These are phyloP conservation scores for Sisymbrium irio DNA, from an alignment of 345 rosid genomes.

Conservation along the genomic window DNA sequence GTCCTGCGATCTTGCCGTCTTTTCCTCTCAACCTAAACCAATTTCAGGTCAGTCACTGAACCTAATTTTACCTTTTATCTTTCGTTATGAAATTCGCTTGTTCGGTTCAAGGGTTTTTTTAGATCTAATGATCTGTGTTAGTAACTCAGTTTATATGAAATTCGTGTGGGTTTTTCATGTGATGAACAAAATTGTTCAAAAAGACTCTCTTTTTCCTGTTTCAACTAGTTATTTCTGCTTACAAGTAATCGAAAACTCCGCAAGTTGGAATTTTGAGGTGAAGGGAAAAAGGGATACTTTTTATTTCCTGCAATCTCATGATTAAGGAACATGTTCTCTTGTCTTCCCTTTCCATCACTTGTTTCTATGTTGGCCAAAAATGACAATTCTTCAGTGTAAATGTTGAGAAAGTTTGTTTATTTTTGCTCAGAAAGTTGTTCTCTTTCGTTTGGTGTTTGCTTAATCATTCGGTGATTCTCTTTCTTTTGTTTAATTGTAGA, in stretches of 20 bases:
- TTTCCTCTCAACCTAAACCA: background rate
- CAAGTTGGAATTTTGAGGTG: background rate
- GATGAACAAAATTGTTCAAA: background rate
- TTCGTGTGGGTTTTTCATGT: background rate
- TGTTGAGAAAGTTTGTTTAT: background rate
- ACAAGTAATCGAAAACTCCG: background rate
- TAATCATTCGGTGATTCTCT: background rate
- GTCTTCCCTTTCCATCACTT: background rate
- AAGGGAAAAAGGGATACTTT: background rate
- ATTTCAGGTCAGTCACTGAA: conserved; percentile 21
- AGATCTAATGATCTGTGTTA: background rate
- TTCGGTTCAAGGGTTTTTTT: background rate
- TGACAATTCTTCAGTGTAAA: background rate
- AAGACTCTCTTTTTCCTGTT: background rate
- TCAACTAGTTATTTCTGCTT: background rate
- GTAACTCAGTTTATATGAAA: conserved; percentile 10
- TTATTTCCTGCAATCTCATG: background rate
- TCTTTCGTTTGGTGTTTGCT: background rate
- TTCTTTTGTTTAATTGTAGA: background rate
- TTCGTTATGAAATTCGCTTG: background rate
- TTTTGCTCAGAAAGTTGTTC: background rate
- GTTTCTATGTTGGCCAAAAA: background rate
- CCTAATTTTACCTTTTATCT: background rate
- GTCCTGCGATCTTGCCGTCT: background rate
- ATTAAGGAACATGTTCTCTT: background rate